Evolutionary conservation across 306 rosid species (phyloP).

Genomic region (Amphicarpaea edgeworthii): DNA sequence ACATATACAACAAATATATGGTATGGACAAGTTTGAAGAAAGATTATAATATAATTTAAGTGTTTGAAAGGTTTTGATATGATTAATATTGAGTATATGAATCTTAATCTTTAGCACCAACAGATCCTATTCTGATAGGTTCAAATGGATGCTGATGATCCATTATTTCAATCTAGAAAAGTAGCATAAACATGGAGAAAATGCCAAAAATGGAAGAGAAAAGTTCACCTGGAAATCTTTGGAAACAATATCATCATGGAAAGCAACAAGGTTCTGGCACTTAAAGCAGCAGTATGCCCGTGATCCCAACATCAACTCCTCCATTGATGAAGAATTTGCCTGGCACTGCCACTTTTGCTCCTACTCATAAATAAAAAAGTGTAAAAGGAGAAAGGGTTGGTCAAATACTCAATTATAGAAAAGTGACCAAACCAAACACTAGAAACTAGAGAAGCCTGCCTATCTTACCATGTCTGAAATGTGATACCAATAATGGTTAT

Average conservation of each 20-base stretch:
- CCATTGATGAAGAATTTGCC: constrained; percentile 61
- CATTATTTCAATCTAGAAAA: constrained; percentile 20
- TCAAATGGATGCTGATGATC: constrained; percentile 23
- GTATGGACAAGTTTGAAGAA: constrained; percentile 13
- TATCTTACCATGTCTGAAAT: constrained; percentile 36
- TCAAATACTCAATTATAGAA: constrained; percentile 32
- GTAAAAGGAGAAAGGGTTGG: constrained; percentile 12
- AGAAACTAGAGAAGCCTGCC: no score
- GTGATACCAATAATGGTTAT: constrained; percentile 33
- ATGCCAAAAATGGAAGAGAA: constrained; percentile 32
- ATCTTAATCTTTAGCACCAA: constrained; percentile 12
- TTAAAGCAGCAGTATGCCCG: constrained; percentile 72
- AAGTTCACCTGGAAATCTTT: constrained; percentile 72
- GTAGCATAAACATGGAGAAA: constrained; percentile 38
- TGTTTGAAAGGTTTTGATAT: constrained; percentile 6
- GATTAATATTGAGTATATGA: constrained; percentile 4
- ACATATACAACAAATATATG: no score
- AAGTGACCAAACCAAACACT: constrained; percentile 37
- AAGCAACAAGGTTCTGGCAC: constrained; percentile 71
- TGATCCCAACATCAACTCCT: constrained; percentile 49
- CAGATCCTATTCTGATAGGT: constrained; percentile 22
- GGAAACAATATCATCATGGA: constrained; percentile 73
- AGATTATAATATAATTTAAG: not conserved
- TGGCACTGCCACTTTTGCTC: constrained; percentile 35
- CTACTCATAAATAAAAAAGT: constrained; percentile 19